A percentile compares a stretch with the other conserved stretches of the same genome.
Conservation (phyloP, 2,329 filamentous ascomycete species). For the Fusarium equiseti region DNA sequence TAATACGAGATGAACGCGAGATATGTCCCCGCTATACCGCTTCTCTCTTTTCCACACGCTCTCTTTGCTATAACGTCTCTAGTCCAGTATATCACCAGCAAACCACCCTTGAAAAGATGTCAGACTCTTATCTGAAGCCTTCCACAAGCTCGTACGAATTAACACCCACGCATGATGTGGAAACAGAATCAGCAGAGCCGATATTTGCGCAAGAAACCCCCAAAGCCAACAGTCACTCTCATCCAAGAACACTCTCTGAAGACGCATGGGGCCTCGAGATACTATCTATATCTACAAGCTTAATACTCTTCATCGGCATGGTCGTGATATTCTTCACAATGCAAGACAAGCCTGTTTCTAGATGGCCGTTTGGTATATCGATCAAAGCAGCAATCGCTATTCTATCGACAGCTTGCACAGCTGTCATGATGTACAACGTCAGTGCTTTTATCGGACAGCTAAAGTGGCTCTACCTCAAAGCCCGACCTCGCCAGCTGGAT, state of each 20-base stretch:
- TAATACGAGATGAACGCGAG: no score
- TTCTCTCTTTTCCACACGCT: no score
- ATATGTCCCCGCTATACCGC: no score
- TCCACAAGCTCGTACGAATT: background rate
- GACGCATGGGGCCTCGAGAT: background rate
- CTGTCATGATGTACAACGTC: background rate
- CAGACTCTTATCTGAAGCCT: background rate
- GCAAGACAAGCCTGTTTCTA: background rate
- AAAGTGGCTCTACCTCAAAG: background rate
- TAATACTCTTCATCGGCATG: background rate
- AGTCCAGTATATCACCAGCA: no score
- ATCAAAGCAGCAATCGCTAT: fast-evolving
- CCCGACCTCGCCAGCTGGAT: background rate
- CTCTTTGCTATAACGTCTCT: no score
- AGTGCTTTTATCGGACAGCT: background rate
- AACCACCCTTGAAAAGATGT: background rate
- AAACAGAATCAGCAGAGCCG: background rate
- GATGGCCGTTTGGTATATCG: fast-evolving
- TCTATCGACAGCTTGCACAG: background rate
- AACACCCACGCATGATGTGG: background rate
- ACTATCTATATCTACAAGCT: background rate
- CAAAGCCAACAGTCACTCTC: fast-evolving
- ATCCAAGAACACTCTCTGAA: background rate
- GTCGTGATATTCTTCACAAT: background rate
- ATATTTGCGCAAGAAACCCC: fast-evolving